Evolutionary conservation across 23 red algal genomes (phyloP).

Genomic region (Gracilaria caudata): DNA sequence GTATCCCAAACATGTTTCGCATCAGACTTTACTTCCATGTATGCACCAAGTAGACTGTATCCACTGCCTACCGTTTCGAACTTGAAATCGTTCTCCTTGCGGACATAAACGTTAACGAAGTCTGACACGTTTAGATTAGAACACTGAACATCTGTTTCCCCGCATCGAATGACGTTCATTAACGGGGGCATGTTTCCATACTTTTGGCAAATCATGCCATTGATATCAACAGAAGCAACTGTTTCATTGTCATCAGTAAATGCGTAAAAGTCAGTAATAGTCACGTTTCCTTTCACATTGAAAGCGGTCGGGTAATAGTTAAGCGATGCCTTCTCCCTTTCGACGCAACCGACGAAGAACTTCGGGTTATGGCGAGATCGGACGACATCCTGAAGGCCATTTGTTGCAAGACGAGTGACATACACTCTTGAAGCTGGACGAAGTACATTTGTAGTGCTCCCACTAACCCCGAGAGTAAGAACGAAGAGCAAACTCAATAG

Average conservation of each 20-base stretch:
- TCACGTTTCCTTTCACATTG: not conserved
- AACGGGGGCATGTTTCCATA: not conserved
- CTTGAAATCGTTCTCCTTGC: too few relatives aligned
- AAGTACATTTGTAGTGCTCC: not conserved
- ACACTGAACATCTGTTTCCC: constrained; percentile 7
- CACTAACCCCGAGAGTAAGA: constrained; percentile 18
- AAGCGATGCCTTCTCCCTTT: not conserved
- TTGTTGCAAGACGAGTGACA: constrained; percentile 11
- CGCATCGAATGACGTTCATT: constrained; percentile 3
- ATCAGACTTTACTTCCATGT: not conserved
- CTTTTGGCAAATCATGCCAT: constrained; percentile 13
- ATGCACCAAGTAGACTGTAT: not conserved
- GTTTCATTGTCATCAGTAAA: not conserved
- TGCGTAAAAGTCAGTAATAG: constrained; percentile 6
- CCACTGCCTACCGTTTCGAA: not conserved
- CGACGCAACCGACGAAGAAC: not conserved
- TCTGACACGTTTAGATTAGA: constrained; percentile 8
- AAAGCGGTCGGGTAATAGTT: constrained; percentile 35
- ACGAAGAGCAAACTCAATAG: constrained; percentile 5
- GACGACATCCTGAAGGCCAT: not conserved
- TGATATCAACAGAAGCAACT: not conserved
- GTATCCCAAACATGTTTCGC: not conserved
- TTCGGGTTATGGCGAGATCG: not conserved
- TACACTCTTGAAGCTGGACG: not conserved
- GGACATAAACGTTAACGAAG: too few relatives aligned